These are phyloP conservation scores for Monosporozyma siamensis DNA, from an alignment of 805 yeast species.

Conservation along the genomic window DNA sequence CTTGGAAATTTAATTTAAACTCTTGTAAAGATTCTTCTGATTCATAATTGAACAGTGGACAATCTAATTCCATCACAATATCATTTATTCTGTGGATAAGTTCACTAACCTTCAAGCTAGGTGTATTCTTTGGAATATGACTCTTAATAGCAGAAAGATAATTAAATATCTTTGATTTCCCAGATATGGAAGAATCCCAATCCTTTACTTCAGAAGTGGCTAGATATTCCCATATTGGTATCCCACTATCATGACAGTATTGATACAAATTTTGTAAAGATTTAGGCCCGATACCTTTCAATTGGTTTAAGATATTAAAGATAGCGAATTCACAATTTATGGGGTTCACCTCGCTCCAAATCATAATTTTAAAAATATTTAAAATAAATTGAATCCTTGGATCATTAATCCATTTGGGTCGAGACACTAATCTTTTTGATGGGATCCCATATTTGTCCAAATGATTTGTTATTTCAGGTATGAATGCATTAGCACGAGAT, in stretches of 20 bases:
- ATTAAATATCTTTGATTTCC: constrained; percentile 25
- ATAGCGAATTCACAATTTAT: constrained; percentile 25
- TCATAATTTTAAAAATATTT: constrained; percentile 43
- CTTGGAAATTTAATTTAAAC: constrained; percentile 25
- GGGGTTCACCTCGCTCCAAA: no score
- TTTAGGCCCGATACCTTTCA: constrained; percentile 20
- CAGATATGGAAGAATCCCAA: constrained; percentile 13
- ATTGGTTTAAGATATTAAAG: constrained; percentile 17
- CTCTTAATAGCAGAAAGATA: constrained; percentile 13
- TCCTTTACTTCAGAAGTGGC: constrained; percentile 6
- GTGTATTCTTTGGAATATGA: background rate
- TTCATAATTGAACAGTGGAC: constrained; percentile 9
- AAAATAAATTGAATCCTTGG: constrained; percentile 32
- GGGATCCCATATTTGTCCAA: constrained; percentile 37
- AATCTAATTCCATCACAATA: constrained; percentile 30
- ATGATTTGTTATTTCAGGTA: constrained; percentile 32
- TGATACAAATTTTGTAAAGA: constrained; percentile 17
- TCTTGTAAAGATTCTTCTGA: background rate
- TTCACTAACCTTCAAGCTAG: background rate
- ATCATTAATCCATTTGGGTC: constrained; percentile 45
- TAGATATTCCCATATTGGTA: constrained; percentile 23
- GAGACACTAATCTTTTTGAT: constrained; percentile 35
- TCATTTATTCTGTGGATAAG: constrained; percentile 6
- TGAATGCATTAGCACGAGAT: constrained; percentile 42
- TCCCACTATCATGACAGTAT: constrained; percentile 6